phyloP scores from a whole-genome alignment of 345 rosid genomes.

The Iberis pinnata region DNA sequence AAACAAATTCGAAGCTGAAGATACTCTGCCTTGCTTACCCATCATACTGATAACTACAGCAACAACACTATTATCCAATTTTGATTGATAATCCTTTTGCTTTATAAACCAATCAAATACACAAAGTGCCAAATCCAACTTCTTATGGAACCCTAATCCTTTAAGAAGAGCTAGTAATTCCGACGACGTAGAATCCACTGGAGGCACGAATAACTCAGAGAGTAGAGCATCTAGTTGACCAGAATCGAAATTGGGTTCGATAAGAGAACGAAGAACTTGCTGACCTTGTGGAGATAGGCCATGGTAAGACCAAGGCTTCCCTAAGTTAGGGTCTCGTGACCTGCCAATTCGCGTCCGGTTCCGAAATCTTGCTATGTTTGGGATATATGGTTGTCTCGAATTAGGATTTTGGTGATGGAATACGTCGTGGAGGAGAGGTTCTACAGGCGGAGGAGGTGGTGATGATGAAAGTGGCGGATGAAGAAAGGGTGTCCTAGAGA shows the following conservation, averaged over 20 bases:
- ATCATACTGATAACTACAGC: constrained; percentile 61
- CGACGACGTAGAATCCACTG: constrained; percentile 21
- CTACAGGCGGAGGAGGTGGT: constrained; percentile 29
- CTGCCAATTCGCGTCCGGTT: constrained; percentile 56
- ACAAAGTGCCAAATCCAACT: constrained; percentile 48
- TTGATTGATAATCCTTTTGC: constrained; percentile 33
- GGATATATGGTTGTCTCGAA: constrained; percentile 26
- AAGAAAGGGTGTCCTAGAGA: constrained; percentile 17
- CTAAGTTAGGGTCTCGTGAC: constrained; percentile 58
- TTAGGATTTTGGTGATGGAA: constrained; percentile 31
- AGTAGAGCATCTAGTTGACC: constrained; percentile 36
- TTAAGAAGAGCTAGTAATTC: constrained; percentile 63
- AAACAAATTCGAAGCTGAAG: constrained; percentile 55
- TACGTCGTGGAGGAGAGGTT: constrained; percentile 42
- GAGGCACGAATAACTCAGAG: constrained; percentile 33
- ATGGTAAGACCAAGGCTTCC: constrained; percentile 67
- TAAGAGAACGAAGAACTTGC: constrained; percentile 44
- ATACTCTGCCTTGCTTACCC: constrained; percentile 55
- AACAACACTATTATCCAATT: constrained; percentile 49
- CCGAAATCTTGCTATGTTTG: constrained; percentile 24
- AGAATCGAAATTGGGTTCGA: constrained; percentile 50
- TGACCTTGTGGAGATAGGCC: constrained; percentile 63
- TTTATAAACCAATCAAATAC: constrained; percentile 74
- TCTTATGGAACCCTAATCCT: constrained; percentile 72
- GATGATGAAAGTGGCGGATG: constrained; percentile 19